Conservation (phyloP, 2,329 filamentous ascomycete genomes). For the Colletotrichum somersetense region DNA sequence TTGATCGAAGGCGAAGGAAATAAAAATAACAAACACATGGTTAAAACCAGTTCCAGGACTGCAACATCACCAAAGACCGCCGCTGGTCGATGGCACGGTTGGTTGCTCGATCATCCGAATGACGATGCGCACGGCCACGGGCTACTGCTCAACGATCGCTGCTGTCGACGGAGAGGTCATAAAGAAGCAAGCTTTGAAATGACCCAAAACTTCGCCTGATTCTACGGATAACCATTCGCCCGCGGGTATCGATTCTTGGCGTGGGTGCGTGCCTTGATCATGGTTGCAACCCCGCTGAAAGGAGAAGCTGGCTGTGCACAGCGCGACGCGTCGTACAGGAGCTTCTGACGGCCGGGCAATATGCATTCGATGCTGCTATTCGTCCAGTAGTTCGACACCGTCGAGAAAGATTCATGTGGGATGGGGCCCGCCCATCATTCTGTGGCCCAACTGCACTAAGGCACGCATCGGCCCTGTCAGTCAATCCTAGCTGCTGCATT, state of each 20-base stretch:
- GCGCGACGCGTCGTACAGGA: constrained; percentile 35
- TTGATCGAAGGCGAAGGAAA: not conserved
- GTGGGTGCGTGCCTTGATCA: constrained; percentile 5
- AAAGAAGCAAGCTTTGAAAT: constrained; percentile 28
- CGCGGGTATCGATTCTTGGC: constrained; percentile 24
- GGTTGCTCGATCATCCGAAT: constrained; percentile 36
- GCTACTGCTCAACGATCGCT: constrained; percentile 1
- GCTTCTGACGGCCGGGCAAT: constrained; percentile 6
- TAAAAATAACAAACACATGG: not conserved
- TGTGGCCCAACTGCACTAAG: constrained; percentile 19
- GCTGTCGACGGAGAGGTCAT: not conserved
- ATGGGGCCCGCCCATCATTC: constrained; percentile 19
- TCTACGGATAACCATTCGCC: not conserved
- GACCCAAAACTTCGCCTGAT: constrained; percentile 22
- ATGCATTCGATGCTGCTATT: constrained; percentile 12
- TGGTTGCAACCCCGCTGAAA: constrained; percentile 4
- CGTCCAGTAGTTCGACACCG: constrained; percentile 13
- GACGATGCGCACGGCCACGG: constrained; percentile 24
- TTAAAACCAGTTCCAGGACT: constrained; percentile 24
- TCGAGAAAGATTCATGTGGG: constrained; percentile 19
- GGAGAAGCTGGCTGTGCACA: constrained; percentile 30
- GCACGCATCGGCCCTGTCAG: constrained; percentile 24
- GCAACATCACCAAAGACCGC: constrained; percentile 1
- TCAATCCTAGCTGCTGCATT: constrained; percentile 23
- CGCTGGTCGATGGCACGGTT: constrained; percentile 27